A percentile compares a stretch with the other conserved stretches of the same genome.
phyloP scores from a whole-genome alignment of 371 early-diverging fungal genomes.

The Conidiobolus incongruus region DNA sequence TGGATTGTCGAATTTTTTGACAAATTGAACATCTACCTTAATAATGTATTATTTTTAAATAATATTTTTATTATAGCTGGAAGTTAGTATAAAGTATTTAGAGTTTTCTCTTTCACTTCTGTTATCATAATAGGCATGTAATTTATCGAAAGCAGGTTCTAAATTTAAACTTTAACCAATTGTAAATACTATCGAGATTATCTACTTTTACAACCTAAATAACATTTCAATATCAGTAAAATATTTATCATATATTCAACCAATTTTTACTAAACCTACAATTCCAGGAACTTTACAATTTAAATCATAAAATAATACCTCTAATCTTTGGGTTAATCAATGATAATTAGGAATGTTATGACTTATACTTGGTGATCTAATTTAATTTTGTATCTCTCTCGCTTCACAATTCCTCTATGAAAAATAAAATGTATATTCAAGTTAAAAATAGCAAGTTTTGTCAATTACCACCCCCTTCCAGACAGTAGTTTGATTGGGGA shows the following conservation, averaged over 20 bases:
- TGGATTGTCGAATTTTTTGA: constrained; percentile 20
- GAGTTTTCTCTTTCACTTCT: constrained; percentile 13
- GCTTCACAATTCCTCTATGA: constrained; percentile 40
- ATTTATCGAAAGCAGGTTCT: constrained; percentile 29
- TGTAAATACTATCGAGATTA: constrained; percentile 22
- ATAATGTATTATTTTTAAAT: no score
- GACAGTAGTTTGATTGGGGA: constrained; percentile 11
- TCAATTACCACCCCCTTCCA: constrained; percentile 45
- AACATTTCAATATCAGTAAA: constrained; percentile 4
- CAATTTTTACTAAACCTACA: constrained; percentile 18
- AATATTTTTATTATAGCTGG: no score
- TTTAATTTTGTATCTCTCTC: constrained; percentile 35
- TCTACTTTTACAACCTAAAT: constrained; percentile 22
- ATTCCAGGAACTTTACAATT: constrained; percentile 47
- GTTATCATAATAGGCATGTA: constrained; percentile 35
- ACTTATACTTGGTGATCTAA: constrained; percentile 19
- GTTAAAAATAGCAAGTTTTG: not conserved
- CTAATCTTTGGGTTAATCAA: no score
- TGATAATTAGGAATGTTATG: not conserved
- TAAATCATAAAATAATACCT: constrained; percentile 43
- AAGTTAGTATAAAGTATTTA: constrained; percentile 3
- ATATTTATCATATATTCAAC: not conserved
- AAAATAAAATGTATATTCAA: not conserved
- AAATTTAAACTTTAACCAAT: not conserved
- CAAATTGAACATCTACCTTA: constrained; percentile 34